Evolutionary conservation across 1,284 basidiomycete genomes (phyloP), one percentile per base, ranked within the genome.

Genomic region (Phylloboletellus chloephorus): DNA sequence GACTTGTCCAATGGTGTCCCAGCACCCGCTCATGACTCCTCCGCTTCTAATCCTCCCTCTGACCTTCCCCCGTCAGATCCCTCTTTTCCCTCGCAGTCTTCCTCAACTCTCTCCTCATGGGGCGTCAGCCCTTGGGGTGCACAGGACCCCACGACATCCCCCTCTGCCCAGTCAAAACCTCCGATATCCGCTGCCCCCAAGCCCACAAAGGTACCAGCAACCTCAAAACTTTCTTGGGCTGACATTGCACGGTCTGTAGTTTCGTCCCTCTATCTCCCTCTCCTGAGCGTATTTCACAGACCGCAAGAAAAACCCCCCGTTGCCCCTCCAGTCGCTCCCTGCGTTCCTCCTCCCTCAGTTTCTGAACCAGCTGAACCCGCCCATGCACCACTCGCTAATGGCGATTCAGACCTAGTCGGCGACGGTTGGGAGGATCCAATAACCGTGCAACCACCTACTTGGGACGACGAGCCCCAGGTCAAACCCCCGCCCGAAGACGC

Each of bases 181-280:
- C 49, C 53, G 16, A 43, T 57, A 44, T 43, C 60, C 11, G 35
- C 56, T 13, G 49, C 52, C 2, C 46, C 52, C 21, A 66, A 65
- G 46, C 56, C 51, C 7, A 59, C 67, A n/a, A 85, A 78, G 64
- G 68, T 71, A 6, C 81, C 82, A 34, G 76, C 78, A 23, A 80
- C 77, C 9, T 76, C 81, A 9, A 85, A 86, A 65, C 61, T 83
- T 43, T 86, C 86, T 28, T 87, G 85, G 84, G 85, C 85, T 16
- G 81, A 88, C 54, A 72, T 88, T 58, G 84, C 85, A 50, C 70
- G 78, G 84, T 80, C 58, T 13, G 73, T 68, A 34, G 13, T 25
- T 23, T 15, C 35, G 21, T 13, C 31, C 39, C 26, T 28, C 13
- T 43, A 23, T 21, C 24, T 33, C 13, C 11, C 28, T 20, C 41